These are phyloP conservation scores for Cymodocea nodosa DNA, from an alignment of 116 monocot genomes.

Conservation along the genomic window DNA sequence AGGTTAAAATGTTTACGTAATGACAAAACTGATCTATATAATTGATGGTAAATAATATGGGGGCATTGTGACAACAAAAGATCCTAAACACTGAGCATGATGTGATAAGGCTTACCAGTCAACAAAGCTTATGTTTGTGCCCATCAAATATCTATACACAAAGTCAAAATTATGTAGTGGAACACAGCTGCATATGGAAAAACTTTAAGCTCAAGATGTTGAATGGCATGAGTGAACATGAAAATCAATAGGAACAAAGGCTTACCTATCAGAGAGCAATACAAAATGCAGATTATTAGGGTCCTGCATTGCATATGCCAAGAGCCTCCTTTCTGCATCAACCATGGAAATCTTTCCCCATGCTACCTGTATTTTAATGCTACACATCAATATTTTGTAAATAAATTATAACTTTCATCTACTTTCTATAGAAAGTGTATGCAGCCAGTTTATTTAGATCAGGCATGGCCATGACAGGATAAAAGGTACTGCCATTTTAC, in stretches of 20 bases:
- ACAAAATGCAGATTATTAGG: constrained; percentile 83
- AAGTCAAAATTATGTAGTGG: constrained; percentile 88
- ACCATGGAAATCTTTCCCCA: constrained; percentile 96
- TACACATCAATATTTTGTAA: background rate
- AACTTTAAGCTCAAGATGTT: background rate
- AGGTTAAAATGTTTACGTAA: background rate
- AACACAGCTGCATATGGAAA: constrained; percentile 51
- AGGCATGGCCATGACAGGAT: too few relatives aligned
- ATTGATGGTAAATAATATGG: background rate
- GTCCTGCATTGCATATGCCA: constrained; percentile 82
- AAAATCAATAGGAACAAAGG: constrained; percentile 4
- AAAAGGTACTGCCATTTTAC: too few relatives aligned
- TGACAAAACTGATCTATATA: background rate
- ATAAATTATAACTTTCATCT: too few relatives aligned
- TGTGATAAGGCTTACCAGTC: constrained; percentile 60
- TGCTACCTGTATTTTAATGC: constrained; percentile 35
- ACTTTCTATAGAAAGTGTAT: too few relatives aligned
- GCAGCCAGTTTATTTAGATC: too few relatives aligned
- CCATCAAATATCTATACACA: constrained; percentile 77
- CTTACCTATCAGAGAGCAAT: constrained; percentile 89
- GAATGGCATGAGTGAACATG: background rate
- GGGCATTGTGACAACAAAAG: background rate
- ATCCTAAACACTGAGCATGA: background rate
- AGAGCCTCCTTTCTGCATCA: constrained; percentile 84
- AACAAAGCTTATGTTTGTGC: constrained; percentile 85